Conservation (phyloP, 139 green algal species). For the Coelastrella sp. region DNA sequence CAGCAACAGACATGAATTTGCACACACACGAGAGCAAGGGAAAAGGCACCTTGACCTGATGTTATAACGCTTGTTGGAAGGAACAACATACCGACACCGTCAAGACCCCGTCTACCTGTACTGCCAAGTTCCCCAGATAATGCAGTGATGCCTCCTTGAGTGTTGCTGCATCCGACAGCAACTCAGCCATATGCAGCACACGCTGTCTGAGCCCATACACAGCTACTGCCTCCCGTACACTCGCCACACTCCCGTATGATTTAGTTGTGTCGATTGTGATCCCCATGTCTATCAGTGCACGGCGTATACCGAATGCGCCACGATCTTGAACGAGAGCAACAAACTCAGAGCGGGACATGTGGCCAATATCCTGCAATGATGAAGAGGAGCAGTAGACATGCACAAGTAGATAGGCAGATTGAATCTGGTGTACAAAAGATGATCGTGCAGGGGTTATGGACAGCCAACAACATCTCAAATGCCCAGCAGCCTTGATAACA, state of each 20-base stretch:
- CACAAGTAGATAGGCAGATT: too few species aligned
- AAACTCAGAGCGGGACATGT: conserved; percentile 11
- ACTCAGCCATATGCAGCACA: not conserved
- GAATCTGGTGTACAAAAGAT: too few species aligned
- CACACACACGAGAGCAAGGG: too few species aligned
- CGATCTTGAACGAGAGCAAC: conserved; percentile 18
- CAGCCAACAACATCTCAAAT: too few species aligned
- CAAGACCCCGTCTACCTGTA: conserved; percentile 6
- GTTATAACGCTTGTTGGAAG: not conserved
- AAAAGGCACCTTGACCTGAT: not conserved
- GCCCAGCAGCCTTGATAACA: too few species aligned
- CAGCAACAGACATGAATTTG: not conserved
- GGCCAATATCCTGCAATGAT: conserved; percentile 17
- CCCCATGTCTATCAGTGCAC: conserved; percentile 34
- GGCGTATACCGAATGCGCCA: conserved; percentile 3
- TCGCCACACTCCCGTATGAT: not conserved
- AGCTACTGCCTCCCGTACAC: conserved; percentile 15
- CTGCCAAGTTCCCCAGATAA: conserved; percentile 27
- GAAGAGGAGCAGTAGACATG: too few species aligned
- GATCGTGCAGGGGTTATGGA: too few species aligned
- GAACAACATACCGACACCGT: not conserved
- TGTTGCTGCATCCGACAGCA: not conserved
- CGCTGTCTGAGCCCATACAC: not conserved
- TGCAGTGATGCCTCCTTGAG: conserved; percentile 5
- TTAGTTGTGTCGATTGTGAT: not conserved